Conservation (phyloP, 169 alveolate species). For the Toxoplasma gondii region DNA sequence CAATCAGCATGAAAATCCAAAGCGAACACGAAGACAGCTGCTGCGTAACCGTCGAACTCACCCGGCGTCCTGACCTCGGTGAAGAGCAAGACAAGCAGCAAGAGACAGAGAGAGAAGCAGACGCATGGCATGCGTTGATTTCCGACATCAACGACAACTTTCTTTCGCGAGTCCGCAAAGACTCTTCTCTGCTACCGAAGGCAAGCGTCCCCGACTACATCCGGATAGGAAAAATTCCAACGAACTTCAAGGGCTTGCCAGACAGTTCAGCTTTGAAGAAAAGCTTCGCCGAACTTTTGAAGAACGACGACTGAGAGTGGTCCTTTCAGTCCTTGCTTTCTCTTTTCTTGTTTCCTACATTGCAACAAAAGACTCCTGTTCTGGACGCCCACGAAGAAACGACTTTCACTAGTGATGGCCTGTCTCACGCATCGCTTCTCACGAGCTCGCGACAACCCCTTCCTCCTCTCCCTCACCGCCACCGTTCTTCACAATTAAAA, state of each 20-base stretch:
- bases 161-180: background rate
- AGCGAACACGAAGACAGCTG: constrained; percentile 63
- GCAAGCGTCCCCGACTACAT: constrained; percentile 43
- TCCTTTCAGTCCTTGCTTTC: background rate
- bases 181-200: background rate
- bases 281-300: background rate
- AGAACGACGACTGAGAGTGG: background rate
- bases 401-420: no score
- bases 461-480: no score
- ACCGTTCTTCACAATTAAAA: no score
- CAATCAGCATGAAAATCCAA: constrained; percentile 25
- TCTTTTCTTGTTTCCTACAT: background rate
- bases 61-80: background rate
- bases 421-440: no score
- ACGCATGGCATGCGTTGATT: background rate
- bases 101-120: background rate
- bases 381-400: no score
- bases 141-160: background rate
- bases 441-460: no score
- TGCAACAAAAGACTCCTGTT: no score
- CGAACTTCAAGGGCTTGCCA: constrained; percentile 55
- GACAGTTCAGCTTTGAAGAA: background rate
- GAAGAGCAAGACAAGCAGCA: background rate
- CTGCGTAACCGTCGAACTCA: constrained; percentile 52
- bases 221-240: constrained; percentile 14